Base-by-base conservation (phyloP, 1,284 basidiomycete genomes). In the Trichosporon ovoides region DNA sequence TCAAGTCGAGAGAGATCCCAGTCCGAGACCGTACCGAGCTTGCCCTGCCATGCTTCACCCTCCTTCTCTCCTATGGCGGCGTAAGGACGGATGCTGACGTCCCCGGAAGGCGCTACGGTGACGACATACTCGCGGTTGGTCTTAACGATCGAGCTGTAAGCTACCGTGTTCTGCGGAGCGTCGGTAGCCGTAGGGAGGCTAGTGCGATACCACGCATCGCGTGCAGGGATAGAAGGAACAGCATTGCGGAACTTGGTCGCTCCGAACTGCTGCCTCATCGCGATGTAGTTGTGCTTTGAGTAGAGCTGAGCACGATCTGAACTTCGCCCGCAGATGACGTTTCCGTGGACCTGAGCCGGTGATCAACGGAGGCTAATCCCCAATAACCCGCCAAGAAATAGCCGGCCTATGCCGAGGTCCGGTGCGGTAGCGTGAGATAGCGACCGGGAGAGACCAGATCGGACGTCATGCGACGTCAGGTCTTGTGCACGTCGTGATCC, bases 191-290 rank as follows among this genome's bases (percentile, higher is more conserved):
- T 9, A 0, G 72, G 67, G 10, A 73, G 60, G 20, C 54, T 22
- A 6, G 53, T 31, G 48, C 72, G 68, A 51, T 70, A 71, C 68
- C 71, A 75, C 52, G 62, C 66, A 40, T 71, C 70, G 24, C 66
- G 57, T 10, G 57, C 20, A 0, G 70, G 68, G 1, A 66, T 52
- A 36, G 59, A 50, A 1, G 68, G 62, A 2, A 68, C 59, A 3
- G 74, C 68, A 46, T 76, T 76, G 24, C 72, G 68, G 61, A 69
- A 76, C 52, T 76, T 76, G 20, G 71, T 71, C 2, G 71, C 71
- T 12, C 71, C 71, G 58, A 76, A 76, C 52, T 68, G 67, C 12
- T 38, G 61, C 12, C 66, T 52, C 68, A 71, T 69, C 7, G 36
- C 34, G 55, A 14, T 5, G 28, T 31, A 20, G 24, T 52, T 22